Evolutionary conservation across 2,329 filamentous ascomycete genomes (phyloP).

Genomic region (Phoma herbarum): DNA sequence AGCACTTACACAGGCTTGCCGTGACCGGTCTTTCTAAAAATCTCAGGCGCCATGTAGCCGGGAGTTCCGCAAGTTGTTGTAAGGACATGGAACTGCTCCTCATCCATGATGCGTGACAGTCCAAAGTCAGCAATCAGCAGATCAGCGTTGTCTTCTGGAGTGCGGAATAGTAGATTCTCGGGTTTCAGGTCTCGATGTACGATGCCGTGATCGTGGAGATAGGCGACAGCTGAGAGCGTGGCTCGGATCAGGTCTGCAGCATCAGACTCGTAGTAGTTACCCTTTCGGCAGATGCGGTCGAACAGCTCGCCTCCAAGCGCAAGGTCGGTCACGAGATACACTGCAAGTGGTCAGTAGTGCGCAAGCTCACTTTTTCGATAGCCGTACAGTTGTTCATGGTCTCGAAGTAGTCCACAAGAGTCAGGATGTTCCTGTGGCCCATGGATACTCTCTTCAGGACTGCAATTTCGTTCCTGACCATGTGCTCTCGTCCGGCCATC

Average conservation of each 20-base stretch:
- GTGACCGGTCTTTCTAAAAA: conserved; percentile 98
- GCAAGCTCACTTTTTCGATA: too few relatives aligned
- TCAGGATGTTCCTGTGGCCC: conserved; percentile 98
- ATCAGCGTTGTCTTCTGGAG: conserved; percentile 97
- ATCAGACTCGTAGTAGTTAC: conserved; percentile 97
- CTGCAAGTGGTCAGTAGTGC: conserved; percentile 49
- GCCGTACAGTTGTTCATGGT: conserved; percentile 92
- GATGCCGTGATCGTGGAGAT: conserved; percentile 97
- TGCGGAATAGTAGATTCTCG: conserved; percentile 95
- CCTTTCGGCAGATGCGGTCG: conserved; percentile 97
- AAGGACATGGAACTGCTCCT: conserved; percentile 96
- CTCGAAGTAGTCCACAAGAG: conserved; percentile 98
- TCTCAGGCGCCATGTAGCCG: conserved; percentile 99
- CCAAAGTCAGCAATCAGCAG: conserved; percentile 97
- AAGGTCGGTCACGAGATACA: conserved; percentile 97
- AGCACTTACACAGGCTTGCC: conserved; percentile 83
- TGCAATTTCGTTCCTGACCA: conserved; percentile 98
- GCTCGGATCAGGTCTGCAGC: conserved; percentile 94
- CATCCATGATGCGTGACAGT: conserved; percentile 96
- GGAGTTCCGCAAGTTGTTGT: conserved; percentile 98
- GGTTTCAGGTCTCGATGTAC: conserved; percentile 98
- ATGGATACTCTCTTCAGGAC: conserved; percentile 98
- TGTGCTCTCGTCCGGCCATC: conserved; percentile 97
- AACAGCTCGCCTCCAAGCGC: conserved; percentile 96
- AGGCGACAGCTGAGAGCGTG: conserved; percentile 95